These are phyloP conservation scores for Penicillium lagena DNA, from an alignment of 495 filamentous ascomycete genomes.

Conservation along the genomic window DNA sequence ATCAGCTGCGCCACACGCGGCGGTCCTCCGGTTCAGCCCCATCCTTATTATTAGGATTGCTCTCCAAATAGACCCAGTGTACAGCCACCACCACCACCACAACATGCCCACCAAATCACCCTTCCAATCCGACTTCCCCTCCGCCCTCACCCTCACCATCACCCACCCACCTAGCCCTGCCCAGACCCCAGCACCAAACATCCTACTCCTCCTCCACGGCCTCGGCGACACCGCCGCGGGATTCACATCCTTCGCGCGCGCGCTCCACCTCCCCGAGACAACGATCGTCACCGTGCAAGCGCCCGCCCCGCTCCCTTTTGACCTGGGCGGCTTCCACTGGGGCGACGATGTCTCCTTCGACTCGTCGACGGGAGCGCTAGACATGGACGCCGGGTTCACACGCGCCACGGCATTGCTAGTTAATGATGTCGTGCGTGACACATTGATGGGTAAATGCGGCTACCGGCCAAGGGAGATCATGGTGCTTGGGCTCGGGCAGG, in stretches of 20 bases:
- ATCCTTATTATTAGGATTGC: too few species aligned
- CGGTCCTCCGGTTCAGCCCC: too few species aligned
- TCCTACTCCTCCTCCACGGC: constrained; percentile 87
- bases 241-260: constrained; percentile 67
- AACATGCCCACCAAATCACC: constrained; percentile 35
- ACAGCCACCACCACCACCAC: constrained; percentile 1
- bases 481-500: constrained; percentile 82
- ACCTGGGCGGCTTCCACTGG: constrained; percentile 82
- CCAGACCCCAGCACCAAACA: constrained; percentile 47
- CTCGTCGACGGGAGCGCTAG: constrained; percentile 53
- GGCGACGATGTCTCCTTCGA: constrained; percentile 80
- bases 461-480: constrained; percentile 64
- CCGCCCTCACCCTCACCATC: constrained; percentile 38
- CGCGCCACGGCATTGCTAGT: constrained; percentile 44
- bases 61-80: neutral
- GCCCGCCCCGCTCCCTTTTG: constrained; percentile 64
- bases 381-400: constrained; percentile 73
- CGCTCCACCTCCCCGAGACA: constrained; percentile 76
- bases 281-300: constrained; percentile 69
- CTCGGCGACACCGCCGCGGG: constrained; percentile 69
- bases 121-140: constrained; percentile 45
- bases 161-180: constrained; percentile 28
- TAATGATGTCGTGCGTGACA: constrained; percentile 51
- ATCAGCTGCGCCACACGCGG: too few species aligned
- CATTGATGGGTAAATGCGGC: constrained; percentile 61